These are phyloP conservation scores for Malania oleifera DNA, from an alignment of 164 flowering plant species.

Conservation along the genomic window DNA sequence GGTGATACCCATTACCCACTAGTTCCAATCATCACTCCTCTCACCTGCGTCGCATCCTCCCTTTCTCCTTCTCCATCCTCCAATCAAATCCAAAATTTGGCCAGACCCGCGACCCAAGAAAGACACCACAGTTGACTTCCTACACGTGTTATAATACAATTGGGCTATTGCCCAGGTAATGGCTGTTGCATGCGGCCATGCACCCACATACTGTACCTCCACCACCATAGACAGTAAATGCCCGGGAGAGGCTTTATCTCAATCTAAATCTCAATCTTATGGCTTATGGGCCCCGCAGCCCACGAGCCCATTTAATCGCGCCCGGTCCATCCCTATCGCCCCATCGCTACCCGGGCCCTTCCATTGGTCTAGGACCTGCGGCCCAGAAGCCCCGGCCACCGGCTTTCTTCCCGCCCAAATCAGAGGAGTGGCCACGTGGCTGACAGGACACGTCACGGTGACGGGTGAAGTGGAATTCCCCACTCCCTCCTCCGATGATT, in stretches of 20 bases:
- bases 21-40: constrained; percentile 9
- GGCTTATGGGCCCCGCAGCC: constrained; percentile 10
- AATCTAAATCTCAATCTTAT: too few species aligned
- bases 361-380: background rate
- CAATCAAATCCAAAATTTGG: background rate
- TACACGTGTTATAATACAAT: too few species aligned
- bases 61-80: background rate
- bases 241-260: background rate
- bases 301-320: too few species aligned
- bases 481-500: constrained; percentile 15
- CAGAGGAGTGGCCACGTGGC: constrained; percentile 23
- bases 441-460: constrained; percentile 15
- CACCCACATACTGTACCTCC: constrained; percentile 16
- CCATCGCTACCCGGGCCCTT: constrained; percentile 7
- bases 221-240: constrained; percentile 30
- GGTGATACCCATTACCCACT: too few species aligned
- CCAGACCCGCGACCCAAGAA: too few species aligned
- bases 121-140: too few species aligned
- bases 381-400: background rate
- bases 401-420: constrained; percentile 2
- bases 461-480: constrained; percentile 19
- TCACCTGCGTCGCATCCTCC: background rate
- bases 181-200: constrained; percentile 1
- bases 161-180: too few species aligned
- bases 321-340: background rate